These are phyloP conservation scores for Boehmeria nivea DNA, from an alignment of 306 rosid species.

Conservation along the genomic window DNA sequence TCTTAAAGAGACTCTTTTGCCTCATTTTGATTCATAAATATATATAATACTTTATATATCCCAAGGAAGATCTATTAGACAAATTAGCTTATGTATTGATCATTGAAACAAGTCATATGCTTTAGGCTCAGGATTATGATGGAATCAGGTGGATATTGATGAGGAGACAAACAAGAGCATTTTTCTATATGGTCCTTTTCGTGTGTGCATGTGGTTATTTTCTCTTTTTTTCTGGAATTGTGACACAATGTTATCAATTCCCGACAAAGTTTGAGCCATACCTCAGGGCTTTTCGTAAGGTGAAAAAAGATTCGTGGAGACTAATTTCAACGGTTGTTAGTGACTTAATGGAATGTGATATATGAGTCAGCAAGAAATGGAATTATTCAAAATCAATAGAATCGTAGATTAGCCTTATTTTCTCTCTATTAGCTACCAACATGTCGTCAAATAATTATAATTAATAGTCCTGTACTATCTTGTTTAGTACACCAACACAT, in stretches of 20 bases:
- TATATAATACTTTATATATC: no score
- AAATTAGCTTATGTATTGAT: background rate
- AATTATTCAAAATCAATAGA: background rate
- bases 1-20: no score
- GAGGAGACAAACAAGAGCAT: background rate
- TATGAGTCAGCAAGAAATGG: background rate
- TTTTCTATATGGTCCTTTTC: background rate
- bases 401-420: no score
- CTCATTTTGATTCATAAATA: no score
- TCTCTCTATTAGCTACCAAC: no score
- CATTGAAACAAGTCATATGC: no score
- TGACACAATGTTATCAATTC: constrained; percentile 2
- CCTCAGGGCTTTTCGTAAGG: background rate
- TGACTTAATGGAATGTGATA: background rate
- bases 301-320: background rate
- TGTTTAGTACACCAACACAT: no score
- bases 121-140: no score
- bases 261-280: background rate
- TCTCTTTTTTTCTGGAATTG: background rate
- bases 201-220: background rate
- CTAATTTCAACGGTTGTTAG: background rate
- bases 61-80: constrained; percentile 1
- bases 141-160: background rate
- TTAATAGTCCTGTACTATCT: no score
- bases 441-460: no score